A percentile compares a stretch with the other conserved stretches of the same genome.
These are phyloP conservation scores for Combretum micranthum DNA, from an alignment of 345 rosid species.

Conservation along the genomic window DNA sequence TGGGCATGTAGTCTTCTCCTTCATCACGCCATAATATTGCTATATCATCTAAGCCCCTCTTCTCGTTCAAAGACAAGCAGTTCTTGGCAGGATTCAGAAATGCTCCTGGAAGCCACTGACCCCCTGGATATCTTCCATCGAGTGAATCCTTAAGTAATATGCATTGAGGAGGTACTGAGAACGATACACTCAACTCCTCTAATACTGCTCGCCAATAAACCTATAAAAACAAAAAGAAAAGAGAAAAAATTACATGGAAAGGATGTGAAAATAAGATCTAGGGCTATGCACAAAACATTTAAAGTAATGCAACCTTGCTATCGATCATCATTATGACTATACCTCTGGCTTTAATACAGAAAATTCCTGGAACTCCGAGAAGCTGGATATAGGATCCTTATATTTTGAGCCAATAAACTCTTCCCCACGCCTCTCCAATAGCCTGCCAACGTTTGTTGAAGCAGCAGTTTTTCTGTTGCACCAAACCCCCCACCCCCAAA, in stretches of 20 bases:
- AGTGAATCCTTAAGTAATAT: slow-evolving; percentile 35
- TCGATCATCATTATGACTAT: slow-evolving; percentile 2
- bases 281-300: neutral
- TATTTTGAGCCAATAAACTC: slow-evolving; percentile 69
- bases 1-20: slow-evolving; percentile 66
- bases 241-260: slow-evolving; percentile 3
- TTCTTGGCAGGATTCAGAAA: slow-evolving; percentile 64
- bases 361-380: slow-evolving; percentile 77
- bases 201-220: slow-evolving; percentile 78
- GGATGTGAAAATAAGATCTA: neutral
- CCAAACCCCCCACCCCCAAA: too few relatives aligned
- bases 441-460: slow-evolving; percentile 57
- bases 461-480: slow-evolving; percentile 53
- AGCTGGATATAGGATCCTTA: slow-evolving; percentile 71
- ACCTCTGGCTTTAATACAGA: slow-evolving; percentile 90
- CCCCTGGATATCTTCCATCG: slow-evolving; percentile 54
- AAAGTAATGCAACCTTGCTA: neutral
- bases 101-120: slow-evolving; percentile 93
- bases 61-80: slow-evolving; percentile 45
- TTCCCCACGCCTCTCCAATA: slow-evolving; percentile 62
- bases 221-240: slow-evolving; percentile 23
- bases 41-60: slow-evolving; percentile 50
- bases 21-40: slow-evolving; percentile 79
- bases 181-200: slow-evolving; percentile 53
- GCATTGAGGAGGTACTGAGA: slow-evolving; percentile 58